phyloP scores from a whole-genome alignment of 495 filamentous ascomycete genomes.

The Neurospora cerealis region DNA sequence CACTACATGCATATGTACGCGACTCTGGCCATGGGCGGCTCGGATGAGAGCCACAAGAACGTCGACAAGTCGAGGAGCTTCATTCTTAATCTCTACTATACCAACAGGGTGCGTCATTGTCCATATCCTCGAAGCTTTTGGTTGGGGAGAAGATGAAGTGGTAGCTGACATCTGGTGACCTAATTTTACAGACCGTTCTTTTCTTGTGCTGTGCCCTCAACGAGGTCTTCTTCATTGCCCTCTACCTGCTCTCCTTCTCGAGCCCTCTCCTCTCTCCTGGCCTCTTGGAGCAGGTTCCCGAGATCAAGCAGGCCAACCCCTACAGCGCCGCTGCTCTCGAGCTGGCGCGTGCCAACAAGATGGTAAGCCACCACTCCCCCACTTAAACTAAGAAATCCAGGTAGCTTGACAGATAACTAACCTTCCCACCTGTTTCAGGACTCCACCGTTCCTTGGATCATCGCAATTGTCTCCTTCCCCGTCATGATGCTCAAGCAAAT shows the following conservation, averaged over 20 bases:
- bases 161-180: constrained; percentile 6
- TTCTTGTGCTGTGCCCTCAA: constrained; percentile 86
- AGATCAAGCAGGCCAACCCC: constrained; percentile 58
- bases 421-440: constrained; percentile 4
- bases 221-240: constrained; percentile 92
- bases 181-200: constrained; percentile 59
- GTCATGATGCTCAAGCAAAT: constrained; percentile 87
- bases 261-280: constrained; percentile 76
- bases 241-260: constrained; percentile 95
- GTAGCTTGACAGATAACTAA: neutral
- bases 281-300: constrained; percentile 47
- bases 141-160: constrained; percentile 4
- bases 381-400: neutral
- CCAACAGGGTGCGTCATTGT: constrained; percentile 64
- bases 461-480: constrained; percentile 71
- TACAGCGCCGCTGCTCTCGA: constrained; percentile 89
- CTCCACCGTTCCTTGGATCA: constrained; percentile 68
- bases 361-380: constrained; percentile 47
- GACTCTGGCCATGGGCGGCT: constrained; percentile 71
- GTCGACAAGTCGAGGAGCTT: constrained; percentile 68
- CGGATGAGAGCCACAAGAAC: constrained; percentile 81
- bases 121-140: neutral
- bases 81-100: constrained; percentile 90
- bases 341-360: constrained; percentile 86
- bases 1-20: constrained; percentile 99